phyloP scores from a whole-genome alignment of 176 grass and related monocot genomes.

The Pontederia paniculata region DNA sequence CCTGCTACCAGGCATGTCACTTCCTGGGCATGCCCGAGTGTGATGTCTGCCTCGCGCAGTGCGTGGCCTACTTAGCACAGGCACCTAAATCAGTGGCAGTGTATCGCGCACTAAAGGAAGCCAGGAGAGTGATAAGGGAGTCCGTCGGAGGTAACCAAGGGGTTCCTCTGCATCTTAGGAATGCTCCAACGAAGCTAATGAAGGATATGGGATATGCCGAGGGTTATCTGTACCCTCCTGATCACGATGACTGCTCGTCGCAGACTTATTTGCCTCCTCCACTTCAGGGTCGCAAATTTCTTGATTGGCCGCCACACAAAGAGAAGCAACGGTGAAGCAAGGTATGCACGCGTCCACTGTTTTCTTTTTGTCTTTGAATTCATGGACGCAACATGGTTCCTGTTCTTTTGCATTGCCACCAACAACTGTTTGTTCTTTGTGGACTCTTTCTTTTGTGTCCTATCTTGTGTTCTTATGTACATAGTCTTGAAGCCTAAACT shows the following conservation, averaged over 20 bases:
- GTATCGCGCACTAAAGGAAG: slow-evolving; percentile 25
- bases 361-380: neutral
- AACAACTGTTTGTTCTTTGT: neutral
- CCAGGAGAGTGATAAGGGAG: slow-evolving; percentile 29
- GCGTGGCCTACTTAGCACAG: slow-evolving; percentile 30
- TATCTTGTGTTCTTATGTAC: neutral
- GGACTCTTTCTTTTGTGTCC: neutral
- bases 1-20: slow-evolving; percentile 41
- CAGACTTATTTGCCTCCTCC: slow-evolving; percentile 36
- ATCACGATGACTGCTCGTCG: slow-evolving; percentile 26
- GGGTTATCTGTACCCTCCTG: slow-evolving; percentile 39
- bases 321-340: neutral
- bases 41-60: slow-evolving; percentile 39
- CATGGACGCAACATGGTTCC: no score
- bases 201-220: slow-evolving; percentile 39
- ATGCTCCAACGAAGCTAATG: slow-evolving; percentile 42
- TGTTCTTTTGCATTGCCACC: neutral
- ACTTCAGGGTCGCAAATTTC: slow-evolving; percentile 31
- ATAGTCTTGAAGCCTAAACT: neutral
- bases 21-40: slow-evolving; percentile 45
- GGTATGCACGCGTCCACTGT: neutral
- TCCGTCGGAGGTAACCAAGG: slow-evolving; percentile 33
- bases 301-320: slow-evolving; percentile 25
- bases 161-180: slow-evolving; percentile 41
- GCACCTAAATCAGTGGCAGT: slow-evolving; percentile 39